phyloP scores from a whole-genome alignment of 2,329 filamentous ascomycete genomes.

The Nothophaeocryptopus gaeumannii region DNA sequence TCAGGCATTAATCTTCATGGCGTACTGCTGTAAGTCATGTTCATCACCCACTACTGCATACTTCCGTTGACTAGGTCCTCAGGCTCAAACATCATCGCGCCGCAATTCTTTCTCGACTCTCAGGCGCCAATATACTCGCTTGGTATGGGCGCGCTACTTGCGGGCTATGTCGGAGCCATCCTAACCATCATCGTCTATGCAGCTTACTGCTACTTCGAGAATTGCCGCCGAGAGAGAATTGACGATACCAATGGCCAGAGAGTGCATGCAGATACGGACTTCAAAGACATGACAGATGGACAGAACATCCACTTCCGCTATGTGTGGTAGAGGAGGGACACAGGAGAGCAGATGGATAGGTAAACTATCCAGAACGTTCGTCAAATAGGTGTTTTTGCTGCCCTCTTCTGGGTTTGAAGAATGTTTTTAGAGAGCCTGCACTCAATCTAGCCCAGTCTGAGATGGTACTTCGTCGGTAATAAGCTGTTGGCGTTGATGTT shows the following conservation, averaged over 20 bases:
- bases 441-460: too few relatives aligned
- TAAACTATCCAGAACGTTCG: too few relatives aligned
- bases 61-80: too few relatives aligned
- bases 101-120: conserved; percentile 14
- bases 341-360: too few relatives aligned
- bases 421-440: too few relatives aligned
- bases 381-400: too few relatives aligned
- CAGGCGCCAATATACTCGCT: conserved; percentile 12
- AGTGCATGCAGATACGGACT: conserved; percentile 11
- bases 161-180: conserved; percentile 16
- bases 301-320: conserved; percentile 17
- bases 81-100: conserved; percentile 20
- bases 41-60: too few relatives aligned
- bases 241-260: conserved; percentile 4
- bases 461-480: too few relatives aligned
- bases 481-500: too few relatives aligned
- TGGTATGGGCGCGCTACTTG: conserved; percentile 13
- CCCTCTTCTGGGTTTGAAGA: too few relatives aligned
- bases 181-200: conserved; percentile 16
- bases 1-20: conserved; percentile 31
- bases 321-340: conserved; percentile 10
- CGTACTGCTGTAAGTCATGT: conserved; percentile 24
- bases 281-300: conserved; percentile 14
- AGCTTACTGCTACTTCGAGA: conserved; percentile 13
- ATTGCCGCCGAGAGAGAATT: conserved; percentile 13